Percentiles rank a stretch among this genome's conserved stretches.
Conservation (phyloP, 306 rosid species). For the Cicer chorassanicum region DNA sequence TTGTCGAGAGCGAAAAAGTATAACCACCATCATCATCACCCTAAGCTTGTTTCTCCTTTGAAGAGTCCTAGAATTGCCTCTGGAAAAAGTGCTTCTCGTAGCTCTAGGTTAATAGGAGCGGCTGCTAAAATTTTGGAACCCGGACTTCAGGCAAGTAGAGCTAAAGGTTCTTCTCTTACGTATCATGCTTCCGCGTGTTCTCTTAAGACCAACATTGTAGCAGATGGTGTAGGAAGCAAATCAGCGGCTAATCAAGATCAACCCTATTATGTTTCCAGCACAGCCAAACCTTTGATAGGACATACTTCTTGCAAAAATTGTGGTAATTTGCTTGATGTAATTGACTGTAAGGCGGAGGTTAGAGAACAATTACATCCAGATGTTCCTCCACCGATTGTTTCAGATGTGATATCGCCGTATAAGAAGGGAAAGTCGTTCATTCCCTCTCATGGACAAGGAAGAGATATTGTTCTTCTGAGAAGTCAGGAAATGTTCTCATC, state of each 20-base stretch:
- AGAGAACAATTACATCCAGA: constrained; percentile 41
- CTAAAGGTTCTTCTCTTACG: constrained; percentile 59
- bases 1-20: constrained; percentile 67
- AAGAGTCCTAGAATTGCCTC: constrained; percentile 69
- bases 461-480: constrained; percentile 51
- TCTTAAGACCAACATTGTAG: constrained; percentile 38
- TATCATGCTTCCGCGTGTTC: constrained; percentile 55
- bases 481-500: constrained; percentile 45
- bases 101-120: constrained; percentile 81
- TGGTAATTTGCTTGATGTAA: constrained; percentile 63
- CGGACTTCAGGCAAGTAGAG: constrained; percentile 67
- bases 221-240: constrained; percentile 37
- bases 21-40: constrained; percentile 53
- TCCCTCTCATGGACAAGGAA: constrained; percentile 52
- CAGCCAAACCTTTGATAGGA: constrained; percentile 51
- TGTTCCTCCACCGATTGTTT: constrained; percentile 44
- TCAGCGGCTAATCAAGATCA: constrained; percentile 45
- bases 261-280: constrained; percentile 45
- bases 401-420: constrained; percentile 52
- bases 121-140: constrained; percentile 92
- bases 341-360: constrained; percentile 46
- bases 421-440: constrained; percentile 46
- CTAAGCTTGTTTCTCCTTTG: constrained; percentile 66
- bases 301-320: constrained; percentile 73
- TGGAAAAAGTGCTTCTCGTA: constrained; percentile 59